phyloP scores from a whole-genome alignment of 129 eudicot species.

The Chrysanthemum lavandulifolium region DNA sequence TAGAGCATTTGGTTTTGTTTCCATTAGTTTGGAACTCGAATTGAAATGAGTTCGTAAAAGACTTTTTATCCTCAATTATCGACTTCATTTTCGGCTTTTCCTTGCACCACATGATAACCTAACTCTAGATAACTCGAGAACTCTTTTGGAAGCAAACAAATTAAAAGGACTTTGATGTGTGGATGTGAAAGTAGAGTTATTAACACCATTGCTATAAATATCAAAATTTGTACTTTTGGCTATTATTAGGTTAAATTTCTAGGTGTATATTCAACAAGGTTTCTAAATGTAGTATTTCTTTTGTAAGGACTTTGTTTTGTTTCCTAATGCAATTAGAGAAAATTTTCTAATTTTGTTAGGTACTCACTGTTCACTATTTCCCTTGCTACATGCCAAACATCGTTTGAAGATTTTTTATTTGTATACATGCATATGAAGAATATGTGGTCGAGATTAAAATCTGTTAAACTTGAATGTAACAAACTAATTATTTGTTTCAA shows the following conservation, averaged over 20 bases:
- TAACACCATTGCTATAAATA: no score
- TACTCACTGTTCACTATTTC: background rate
- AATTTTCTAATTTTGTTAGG: background rate
- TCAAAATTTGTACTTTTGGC: no score
- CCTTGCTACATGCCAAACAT: background rate
- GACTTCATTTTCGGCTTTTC: no score
- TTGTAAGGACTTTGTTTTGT: no score
- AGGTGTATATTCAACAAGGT: no score
- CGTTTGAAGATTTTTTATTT: background rate
- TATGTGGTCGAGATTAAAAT: background rate
- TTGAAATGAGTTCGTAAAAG: background rate
- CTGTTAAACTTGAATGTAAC: background rate
- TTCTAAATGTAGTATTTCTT: no score
- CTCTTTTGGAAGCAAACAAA: background rate
- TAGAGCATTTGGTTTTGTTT: constrained; percentile 16
- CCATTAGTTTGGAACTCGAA: background rate
- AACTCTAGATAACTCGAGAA: background rate
- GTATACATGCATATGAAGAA: background rate
- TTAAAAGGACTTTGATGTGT: no score
- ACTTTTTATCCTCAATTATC: no score
- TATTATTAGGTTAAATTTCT: no score
- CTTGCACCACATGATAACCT: background rate
- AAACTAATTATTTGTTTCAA: background rate
- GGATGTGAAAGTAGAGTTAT: no score
- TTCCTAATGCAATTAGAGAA: background rate